A percentile compares a stretch with the other conserved stretches of the same genome.
Evolutionary conservation across 1,284 basidiomycete species (phyloP).

Genomic region (Farysia itapuensis): DNA sequence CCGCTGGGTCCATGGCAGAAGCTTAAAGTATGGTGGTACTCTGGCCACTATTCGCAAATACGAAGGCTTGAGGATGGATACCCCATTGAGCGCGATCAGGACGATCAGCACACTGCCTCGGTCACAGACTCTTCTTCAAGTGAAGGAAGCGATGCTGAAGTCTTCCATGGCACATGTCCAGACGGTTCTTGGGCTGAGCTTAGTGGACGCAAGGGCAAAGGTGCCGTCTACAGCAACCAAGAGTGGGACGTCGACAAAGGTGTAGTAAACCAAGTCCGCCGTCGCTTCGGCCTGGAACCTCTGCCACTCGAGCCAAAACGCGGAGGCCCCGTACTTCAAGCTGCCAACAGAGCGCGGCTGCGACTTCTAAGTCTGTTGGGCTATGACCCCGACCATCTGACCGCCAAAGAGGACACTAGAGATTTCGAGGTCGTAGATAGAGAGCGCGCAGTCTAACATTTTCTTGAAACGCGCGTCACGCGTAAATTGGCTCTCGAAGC

Average conservation of each 20-base stretch:
- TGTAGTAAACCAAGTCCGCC: constrained; percentile 20
- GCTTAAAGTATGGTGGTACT: constrained; percentile 44
- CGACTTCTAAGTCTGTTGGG: constrained; percentile 22
- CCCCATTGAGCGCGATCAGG: constrained; percentile 28
- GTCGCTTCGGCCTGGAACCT: constrained; percentile 11
- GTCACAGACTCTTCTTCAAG: not conserved
- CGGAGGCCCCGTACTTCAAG: constrained; percentile 1
- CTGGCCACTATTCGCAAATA: constrained; percentile 38
- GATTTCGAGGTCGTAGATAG: constrained; percentile 26
- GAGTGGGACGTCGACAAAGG: constrained; percentile 31
- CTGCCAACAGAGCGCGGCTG: constrained; percentile 1
- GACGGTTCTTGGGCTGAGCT: constrained; percentile 35
- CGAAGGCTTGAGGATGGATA: constrained; percentile 32
- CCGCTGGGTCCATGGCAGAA: constrained; percentile 48
- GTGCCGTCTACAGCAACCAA: constrained; percentile 29
- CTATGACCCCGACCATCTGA: constrained; percentile 20
- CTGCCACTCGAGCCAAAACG: not conserved
- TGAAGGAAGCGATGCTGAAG: not conserved
- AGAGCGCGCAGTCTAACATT: constrained; percentile 3
- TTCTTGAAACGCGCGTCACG: no score
- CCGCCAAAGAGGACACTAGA: constrained; percentile 22
- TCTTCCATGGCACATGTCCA: constrained; percentile 28
- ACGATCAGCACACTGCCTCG: constrained; percentile 4
- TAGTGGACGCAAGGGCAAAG: constrained; percentile 19
- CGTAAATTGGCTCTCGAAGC: no score